Conservation (phyloP, 129 eudicot species). For the Gnaphalium uliginosum region DNA sequence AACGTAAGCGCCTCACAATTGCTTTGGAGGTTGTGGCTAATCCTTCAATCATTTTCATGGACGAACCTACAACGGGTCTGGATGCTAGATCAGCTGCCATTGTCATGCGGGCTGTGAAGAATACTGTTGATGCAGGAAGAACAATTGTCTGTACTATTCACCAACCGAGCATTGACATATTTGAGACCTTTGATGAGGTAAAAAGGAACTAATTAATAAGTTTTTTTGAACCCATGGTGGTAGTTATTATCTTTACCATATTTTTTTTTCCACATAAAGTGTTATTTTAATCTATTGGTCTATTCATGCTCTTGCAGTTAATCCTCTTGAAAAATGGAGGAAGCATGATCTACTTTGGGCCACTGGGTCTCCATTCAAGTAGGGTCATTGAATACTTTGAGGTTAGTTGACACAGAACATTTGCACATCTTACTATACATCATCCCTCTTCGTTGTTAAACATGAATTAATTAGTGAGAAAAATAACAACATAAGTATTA, state of each 20-base stretch:
- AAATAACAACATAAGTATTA: no score
- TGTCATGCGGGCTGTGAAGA: conserved; percentile 43
- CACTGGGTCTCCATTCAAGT: no score
- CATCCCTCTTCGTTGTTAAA: no score
- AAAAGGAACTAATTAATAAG: no score
- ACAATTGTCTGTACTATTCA: conserved; percentile 46
- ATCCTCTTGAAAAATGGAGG: not conserved
- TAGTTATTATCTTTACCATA: no score
- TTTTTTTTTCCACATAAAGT: no score
- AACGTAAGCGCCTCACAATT: conserved; percentile 45
- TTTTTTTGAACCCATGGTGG: no score
- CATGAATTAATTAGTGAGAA: no score
- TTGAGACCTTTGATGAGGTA: conserved; percentile 51
- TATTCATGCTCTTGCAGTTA: not conserved
- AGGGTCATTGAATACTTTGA: no score
- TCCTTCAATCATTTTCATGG: conserved; percentile 49
- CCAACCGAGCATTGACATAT: conserved; percentile 49
- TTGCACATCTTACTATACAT: no score
- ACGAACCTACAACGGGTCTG: conserved; percentile 50
- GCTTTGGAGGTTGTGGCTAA: conserved; percentile 49
- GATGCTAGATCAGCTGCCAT: conserved; percentile 51
- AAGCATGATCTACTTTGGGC: not conserved
- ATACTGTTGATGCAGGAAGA: conserved; percentile 42
- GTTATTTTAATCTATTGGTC: no score
- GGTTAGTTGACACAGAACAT: no score